These are phyloP conservation scores for Astrocystis sublimbata DNA, from an alignment of 495 filamentous ascomycete species.

Conservation along the genomic window DNA sequence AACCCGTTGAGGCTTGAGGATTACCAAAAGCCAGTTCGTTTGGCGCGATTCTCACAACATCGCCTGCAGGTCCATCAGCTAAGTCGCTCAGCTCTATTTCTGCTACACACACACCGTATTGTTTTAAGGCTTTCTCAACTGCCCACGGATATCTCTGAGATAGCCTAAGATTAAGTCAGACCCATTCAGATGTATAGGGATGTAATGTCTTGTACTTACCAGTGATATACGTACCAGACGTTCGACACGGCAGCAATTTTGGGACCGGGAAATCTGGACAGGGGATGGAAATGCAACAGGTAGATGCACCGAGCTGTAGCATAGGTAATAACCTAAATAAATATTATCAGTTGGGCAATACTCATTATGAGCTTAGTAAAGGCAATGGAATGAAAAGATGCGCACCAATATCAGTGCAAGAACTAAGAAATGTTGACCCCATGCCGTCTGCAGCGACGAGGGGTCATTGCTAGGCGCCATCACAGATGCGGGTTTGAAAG, in stretches of 20 bases:
- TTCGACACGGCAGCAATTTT: constrained; percentile 27
- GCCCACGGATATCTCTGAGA: constrained; percentile 21
- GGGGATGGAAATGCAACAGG: constrained; percentile 22
- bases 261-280: constrained; percentile 28
- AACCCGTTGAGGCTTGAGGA: constrained; percentile 20
- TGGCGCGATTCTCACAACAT: constrained; percentile 23
- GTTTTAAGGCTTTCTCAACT: constrained; percentile 13
- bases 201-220: constrained; percentile 1
- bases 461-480: too few species aligned
- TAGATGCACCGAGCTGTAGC: too few species aligned
- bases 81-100: too few species aligned
- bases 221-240: constrained; percentile 18
- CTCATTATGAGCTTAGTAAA: too few species aligned
- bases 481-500: too few species aligned
- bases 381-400: too few species aligned
- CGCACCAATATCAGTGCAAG: too few species aligned
- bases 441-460: too few species aligned
- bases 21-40: constrained; percentile 22
- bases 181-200: too few species aligned
- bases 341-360: too few species aligned
- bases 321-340: too few species aligned
- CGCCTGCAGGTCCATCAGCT: constrained; percentile 12
- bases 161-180: constrained; percentile 15
- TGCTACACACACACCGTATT: constrained; percentile 19
- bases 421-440: too few species aligned